Evolutionary conservation across 2,329 filamentous ascomycete genomes (phyloP), one percentile per base, ranked within the genome.

Genomic region (Microdochium nivale): DNA sequence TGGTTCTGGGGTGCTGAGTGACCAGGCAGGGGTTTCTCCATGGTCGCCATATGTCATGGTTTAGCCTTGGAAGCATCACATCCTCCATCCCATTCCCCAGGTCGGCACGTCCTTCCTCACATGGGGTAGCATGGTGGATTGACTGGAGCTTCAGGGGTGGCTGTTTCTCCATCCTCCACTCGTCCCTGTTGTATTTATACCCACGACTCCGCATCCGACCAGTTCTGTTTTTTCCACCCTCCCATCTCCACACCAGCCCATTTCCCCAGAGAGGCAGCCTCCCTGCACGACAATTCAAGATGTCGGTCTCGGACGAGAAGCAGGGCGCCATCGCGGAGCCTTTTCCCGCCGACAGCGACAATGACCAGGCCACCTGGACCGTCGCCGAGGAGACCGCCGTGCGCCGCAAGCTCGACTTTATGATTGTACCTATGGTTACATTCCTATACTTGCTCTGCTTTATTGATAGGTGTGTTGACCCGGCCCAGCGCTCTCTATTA

Each of bases 371-470:
- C 37, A 67, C 67, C 37, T 80, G 77, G 77, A 75, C 75, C 3
- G 65, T 67, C 33, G 74, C 70, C 48, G 77, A 80, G 55, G 77
- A 80, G 63, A 69, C 61, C 19, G 62, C 59, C 1, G 65, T 80
- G 19, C 70, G 76, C 53, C 73, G 70, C 55, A 79, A 77, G 64
- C 65, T 81, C 43, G 78, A 81, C 61, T 71, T 68, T 64, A 72
- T 75, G 54, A 69, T 76, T 25, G 70, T 80, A 19, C 77, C 78
- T 0, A 61, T 76, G 24, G 74, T 79, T 11, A 80, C 77, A 1
- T 58, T 77, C 8, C 62, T 81, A 13, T 81, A 80, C 58, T 65
- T 80, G 55, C 63, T 80, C 14, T 78, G 75, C 59, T 77, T 78
- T 58, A 65, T 76, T 52, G 69, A 73, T 48, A 56, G 63, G 62